phyloP scores from a whole-genome alignment of 192 early-diverging fungal genomes.

The Backusella morwellensis region DNA sequence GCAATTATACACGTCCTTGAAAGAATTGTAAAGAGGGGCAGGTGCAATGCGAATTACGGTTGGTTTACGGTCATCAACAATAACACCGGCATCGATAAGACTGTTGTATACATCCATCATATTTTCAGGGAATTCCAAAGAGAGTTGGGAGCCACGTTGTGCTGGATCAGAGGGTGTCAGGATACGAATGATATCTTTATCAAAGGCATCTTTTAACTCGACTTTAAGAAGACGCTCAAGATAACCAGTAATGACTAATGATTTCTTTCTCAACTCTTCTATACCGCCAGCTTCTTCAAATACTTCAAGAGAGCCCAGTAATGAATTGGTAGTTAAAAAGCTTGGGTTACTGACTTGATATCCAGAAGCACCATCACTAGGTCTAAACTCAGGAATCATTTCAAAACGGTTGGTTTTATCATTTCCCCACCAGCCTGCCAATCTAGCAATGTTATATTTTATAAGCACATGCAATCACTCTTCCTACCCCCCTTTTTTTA shows the following conservation, averaged over 20 bases:
- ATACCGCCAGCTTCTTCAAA: slow-evolving; percentile 71
- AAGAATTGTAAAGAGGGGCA: slow-evolving; percentile 87
- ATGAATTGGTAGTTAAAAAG: slow-evolving; percentile 67
- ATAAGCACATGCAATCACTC: not conserved
- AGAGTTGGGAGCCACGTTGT: slow-evolving; percentile 87
- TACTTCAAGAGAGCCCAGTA: slow-evolving; percentile 79
- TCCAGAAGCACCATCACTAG: slow-evolving; percentile 76
- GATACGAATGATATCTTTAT: slow-evolving; percentile 50
- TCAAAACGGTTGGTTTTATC: slow-evolving; percentile 80
- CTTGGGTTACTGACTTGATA: slow-evolving; percentile 90
- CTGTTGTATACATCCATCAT: slow-evolving; percentile 66
- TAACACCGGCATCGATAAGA: slow-evolving; percentile 61
- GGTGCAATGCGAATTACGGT: slow-evolving; percentile 91
- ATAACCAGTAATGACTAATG: slow-evolving; percentile 78
- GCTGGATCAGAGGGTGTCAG: slow-evolving; percentile 77
- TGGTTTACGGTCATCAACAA: slow-evolving; percentile 89
- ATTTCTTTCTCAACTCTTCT: slow-evolving; percentile 70
- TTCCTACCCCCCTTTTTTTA: not conserved
- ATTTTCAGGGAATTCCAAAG: slow-evolving; percentile 57
- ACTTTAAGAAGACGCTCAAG: slow-evolving; percentile 71
- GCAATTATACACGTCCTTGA: slow-evolving; percentile 73
- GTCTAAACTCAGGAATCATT: slow-evolving; percentile 83
- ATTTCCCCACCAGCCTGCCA: slow-evolving; percentile 85
- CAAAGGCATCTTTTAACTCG: slow-evolving; percentile 28
- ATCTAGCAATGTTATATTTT: slow-evolving; percentile 1